phyloP scores from a whole-genome alignment of 768 basidiomycete genomes.

The Pleurotus eryngii region DNA sequence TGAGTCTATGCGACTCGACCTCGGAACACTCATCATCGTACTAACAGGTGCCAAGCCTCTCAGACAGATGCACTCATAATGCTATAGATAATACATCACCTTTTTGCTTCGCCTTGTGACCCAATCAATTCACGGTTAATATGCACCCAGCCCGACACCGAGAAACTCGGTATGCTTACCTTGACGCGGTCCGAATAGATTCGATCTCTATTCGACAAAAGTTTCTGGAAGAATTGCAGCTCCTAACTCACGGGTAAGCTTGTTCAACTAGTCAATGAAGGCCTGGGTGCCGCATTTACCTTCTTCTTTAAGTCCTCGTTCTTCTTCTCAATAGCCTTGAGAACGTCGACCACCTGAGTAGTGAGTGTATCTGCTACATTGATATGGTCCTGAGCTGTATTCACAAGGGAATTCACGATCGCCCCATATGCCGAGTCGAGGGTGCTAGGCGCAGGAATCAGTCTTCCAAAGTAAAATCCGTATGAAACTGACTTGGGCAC shows the following conservation, averaged over 20 bases:
- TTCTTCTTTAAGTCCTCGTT: conserved; percentile 70
- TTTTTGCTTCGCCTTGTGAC: conserved; percentile 60
- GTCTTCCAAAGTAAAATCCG: too few species aligned
- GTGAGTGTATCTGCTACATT: conserved; percentile 60
- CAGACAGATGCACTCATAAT: background rate
- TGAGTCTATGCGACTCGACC: conserved; percentile 71
- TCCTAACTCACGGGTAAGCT: conserved; percentile 39
- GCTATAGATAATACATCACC: conserved; percentile 27
- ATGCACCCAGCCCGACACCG: conserved; percentile 8
- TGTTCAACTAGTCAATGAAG: too few species aligned
- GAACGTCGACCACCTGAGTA: conserved; percentile 58
- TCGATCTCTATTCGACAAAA: conserved; percentile 68
- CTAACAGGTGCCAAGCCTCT: conserved; percentile 30
- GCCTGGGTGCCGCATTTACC: conserved; percentile 29
- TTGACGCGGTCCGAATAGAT: conserved; percentile 66
- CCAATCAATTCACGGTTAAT: conserved; percentile 1
- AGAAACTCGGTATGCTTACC: conserved; percentile 34
- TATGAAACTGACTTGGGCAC: conserved; percentile 29
- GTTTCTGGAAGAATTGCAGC: conserved; percentile 65
- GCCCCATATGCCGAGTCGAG: conserved; percentile 68
- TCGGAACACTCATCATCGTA: conserved; percentile 79
- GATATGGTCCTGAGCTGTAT: conserved; percentile 66
- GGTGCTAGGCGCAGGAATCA: conserved; percentile 43
- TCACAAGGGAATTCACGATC: conserved; percentile 58
- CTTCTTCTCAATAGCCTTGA: conserved; percentile 56